These are phyloP conservation scores for Cordyceps farinosa DNA, from an alignment of 2,329 filamentous ascomycete genomes.

Conservation along the genomic window DNA sequence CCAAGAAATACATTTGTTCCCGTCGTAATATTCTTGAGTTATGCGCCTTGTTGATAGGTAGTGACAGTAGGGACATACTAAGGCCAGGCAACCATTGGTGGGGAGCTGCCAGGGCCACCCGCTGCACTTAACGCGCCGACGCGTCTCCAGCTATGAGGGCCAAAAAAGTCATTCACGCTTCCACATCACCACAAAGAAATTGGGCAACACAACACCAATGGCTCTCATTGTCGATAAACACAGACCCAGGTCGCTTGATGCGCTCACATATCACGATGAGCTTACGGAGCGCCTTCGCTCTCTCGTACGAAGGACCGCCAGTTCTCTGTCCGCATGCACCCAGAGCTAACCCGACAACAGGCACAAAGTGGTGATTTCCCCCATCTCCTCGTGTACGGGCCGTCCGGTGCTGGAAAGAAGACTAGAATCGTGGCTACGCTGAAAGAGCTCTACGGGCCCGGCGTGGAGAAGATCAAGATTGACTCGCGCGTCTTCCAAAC, in stretches of 20 bases:
- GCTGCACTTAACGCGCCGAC: conserved; percentile 20
- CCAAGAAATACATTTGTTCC: background rate
- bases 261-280: conserved; percentile 81
- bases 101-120: conserved; percentile 6
- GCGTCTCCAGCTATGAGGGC: conserved; percentile 25
- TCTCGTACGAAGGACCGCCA: conserved; percentile 55
- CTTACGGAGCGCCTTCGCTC: conserved; percentile 83
- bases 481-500: conserved; percentile 96
- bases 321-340: background rate
- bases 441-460: conserved; percentile 90
- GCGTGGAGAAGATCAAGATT: conserved; percentile 99
- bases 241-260: conserved; percentile 69
- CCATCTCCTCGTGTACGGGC: conserved; percentile 94
- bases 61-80: background rate
- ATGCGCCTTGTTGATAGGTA: no score
- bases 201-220: conserved; percentile 41
- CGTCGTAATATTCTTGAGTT: no score
- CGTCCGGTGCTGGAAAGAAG: conserved; percentile 95
- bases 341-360: conserved; percentile 43
- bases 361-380: conserved; percentile 97
- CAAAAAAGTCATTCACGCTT: conserved; percentile 23
- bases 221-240: conserved; percentile 70
- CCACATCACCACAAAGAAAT: conserved; percentile 19
- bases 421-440: conserved; percentile 93
- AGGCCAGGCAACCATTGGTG: conserved; percentile 5